Evolutionary conservation across 495 filamentous ascomycete genomes (phyloP).

Genomic region (Talaromyces nanjingensis): DNA sequence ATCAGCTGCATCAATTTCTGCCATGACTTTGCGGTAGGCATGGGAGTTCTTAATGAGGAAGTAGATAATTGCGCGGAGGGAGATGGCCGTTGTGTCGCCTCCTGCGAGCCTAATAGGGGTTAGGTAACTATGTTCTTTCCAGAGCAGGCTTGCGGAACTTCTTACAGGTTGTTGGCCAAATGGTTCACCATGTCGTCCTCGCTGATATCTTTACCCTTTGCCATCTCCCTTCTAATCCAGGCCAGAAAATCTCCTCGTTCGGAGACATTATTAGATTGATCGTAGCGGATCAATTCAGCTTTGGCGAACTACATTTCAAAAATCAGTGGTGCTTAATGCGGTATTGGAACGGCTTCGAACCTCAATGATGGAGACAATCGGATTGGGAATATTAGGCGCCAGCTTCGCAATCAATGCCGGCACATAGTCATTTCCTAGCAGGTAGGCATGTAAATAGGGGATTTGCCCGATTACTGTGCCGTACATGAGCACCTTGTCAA

Average conservation of each 20-base stretch:
- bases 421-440: neutral
- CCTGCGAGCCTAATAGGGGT: neutral
- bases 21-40: neutral
- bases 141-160: neutral
- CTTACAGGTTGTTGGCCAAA: neutral
- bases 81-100: neutral
- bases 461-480: neutral
- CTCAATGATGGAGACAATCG: neutral
- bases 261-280: neutral
- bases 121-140: neutral
- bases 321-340: neutral
- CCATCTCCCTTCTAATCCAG: neutral
- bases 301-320: neutral
- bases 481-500: neutral
- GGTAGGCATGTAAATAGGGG: neutral
- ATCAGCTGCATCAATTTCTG: neutral
- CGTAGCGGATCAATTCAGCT: neutral
- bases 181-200: neutral
- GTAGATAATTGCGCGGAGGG: neutral
- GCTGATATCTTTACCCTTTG: neutral
- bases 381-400: neutral
- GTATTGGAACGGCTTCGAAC: neutral
- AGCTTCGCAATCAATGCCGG: neutral
- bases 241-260: neutral
- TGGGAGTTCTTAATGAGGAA: neutral